phyloP scores from a whole-genome alignment of 176 grass and related monocot genomes.

The Triticum aestivum region IWGSC_CS_RefSeq_v2.1 NC_057797.1:673162382-673162881 shows the following conservation, averaged over 20 bases:
- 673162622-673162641: neutral
- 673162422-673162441: neutral
- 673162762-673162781: too few relatives aligned
- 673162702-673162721: too few relatives aligned
- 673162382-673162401: too few relatives aligned
- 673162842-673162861: neutral
- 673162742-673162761: too few relatives aligned
- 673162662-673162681: neutral
- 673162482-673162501: neutral
- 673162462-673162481: neutral
- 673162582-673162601: neutral
- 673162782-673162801: too few relatives aligned
- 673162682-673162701: too few relatives aligned
- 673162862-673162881: too few relatives aligned
- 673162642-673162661: neutral
- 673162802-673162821: too few relatives aligned
- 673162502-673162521: neutral
- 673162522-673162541: neutral
- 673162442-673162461: neutral
- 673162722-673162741: too few relatives aligned
- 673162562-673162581: neutral
- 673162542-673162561: neutral
- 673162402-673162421: too few relatives aligned
- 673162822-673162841: neutral
- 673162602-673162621: neutral